A percentile compares a stretch with the other conserved stretches of the same genome.
Evolutionary conservation across 208 protist species (phyloP).

Genomic region (Leishmania amazonensis): DNA sequence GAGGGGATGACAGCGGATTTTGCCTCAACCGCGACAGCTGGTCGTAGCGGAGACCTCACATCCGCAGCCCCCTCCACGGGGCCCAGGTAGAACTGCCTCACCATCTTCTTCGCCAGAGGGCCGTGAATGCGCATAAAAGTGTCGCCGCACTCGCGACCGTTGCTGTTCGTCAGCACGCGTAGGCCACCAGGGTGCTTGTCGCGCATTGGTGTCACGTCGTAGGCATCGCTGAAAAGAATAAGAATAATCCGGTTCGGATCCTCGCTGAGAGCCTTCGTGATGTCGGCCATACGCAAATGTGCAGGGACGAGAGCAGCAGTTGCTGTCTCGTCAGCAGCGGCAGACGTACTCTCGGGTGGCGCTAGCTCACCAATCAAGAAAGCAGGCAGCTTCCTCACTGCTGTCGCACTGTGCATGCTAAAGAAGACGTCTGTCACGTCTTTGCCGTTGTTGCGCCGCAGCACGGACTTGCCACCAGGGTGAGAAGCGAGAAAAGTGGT

Average conservation of each 20-base stretch:
- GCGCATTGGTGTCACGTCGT: slow-evolving; percentile 57
- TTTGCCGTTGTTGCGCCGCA: slow-evolving; percentile 43
- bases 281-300: slow-evolving; percentile 27
- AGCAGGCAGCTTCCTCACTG: slow-evolving; percentile 16
- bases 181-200: slow-evolving; percentile 55
- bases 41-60: slow-evolving; percentile 22
- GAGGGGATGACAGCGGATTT: neutral
- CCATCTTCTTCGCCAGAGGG: slow-evolving; percentile 34
- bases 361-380: slow-evolving; percentile 26
- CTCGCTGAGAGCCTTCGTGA: slow-evolving; percentile 23
- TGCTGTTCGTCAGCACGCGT: slow-evolving; percentile 42
- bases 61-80: slow-evolving; percentile 15
- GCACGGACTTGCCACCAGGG: slow-evolving; percentile 67
- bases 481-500: slow-evolving; percentile 74
- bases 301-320: neutral
- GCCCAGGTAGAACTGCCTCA: slow-evolving; percentile 51
- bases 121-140: slow-evolving; percentile 79
- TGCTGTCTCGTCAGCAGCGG: neutral
- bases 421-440: slow-evolving; percentile 41
- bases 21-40: neutral
- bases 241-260: slow-evolving; percentile 38
- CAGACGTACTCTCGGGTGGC: slow-evolving; percentile 1
- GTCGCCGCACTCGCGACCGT: slow-evolving; percentile 66
- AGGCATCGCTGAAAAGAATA: slow-evolving; percentile 57
- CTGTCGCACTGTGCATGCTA: slow-evolving; percentile 28